Base-by-base conservation (phyloP, 352 stramenopile genomes). In the Sclerospora graminicola region DNA sequence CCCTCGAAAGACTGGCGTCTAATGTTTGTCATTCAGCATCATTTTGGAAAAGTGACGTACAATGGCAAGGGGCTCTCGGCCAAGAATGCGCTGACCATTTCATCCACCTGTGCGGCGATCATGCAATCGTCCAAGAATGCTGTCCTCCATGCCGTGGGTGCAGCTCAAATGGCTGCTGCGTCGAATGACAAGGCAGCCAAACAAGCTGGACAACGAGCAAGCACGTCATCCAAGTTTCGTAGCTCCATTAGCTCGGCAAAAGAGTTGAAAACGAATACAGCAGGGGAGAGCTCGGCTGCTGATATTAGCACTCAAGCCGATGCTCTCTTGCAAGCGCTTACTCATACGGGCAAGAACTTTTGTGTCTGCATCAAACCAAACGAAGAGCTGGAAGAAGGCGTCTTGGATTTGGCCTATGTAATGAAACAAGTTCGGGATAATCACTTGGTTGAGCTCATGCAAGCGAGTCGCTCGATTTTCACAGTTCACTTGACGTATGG, bases 61-160 rank as follows among this genome's bases (percentile, higher is more conserved):
- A 81, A 67, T 36, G 79, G 71, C 8, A 85, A 88, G 43, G 69
- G 74, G 0, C 45, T 91, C 13, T 66, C 68, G 2, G 42, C 62
- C 0, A 83, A 81, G 45, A 91, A 91, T 45, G 74, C 70, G 4
- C 51, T 86, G 10, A 82, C 53, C 16, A 84, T 91, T 32, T 91
- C 79, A 5, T 63, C 76, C 0, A 91, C 79, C 4, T 87, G 76
- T 46, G 76, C 69, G 1, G 79, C 79, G 5, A 91, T 91, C 34
- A 84, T 91, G 68, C 76, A 89, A 18, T 89, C 76, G 10, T 91
- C 79, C 15, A 88, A 77, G 38, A 91, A 91, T 52, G 62, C 60
- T 5, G 72, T 88, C 21, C 55, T 88, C 9, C 72, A 77, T 41
- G 76, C 76, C 20, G 72, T 88, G 9, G 76, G 76, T 0, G 68